These are phyloP conservation scores for Epichloe baconii DNA, from an alignment of 2,329 filamentous ascomycete genomes.

Conservation along the genomic window DNA sequence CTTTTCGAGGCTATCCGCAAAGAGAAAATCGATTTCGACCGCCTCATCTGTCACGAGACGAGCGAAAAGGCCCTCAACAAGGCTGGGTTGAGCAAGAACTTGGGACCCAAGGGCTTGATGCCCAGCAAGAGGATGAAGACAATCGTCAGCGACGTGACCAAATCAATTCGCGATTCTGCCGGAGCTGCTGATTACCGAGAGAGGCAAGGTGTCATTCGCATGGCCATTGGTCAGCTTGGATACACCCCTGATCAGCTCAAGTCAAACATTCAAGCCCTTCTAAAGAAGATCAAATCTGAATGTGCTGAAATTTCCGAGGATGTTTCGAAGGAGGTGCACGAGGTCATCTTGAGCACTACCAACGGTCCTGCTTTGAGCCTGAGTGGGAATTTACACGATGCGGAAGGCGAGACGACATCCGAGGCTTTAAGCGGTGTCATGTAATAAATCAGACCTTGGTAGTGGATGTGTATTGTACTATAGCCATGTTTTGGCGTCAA, in stretches of 20 bases:
- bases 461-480: slow-evolving; percentile 22
- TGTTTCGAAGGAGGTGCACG: slow-evolving; percentile 33
- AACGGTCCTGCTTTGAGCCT: slow-evolving; percentile 77
- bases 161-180: slow-evolving; percentile 67
- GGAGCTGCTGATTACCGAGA: slow-evolving; percentile 83
- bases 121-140: slow-evolving; percentile 79
- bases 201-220: slow-evolving; percentile 65
- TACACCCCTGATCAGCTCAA: slow-evolving; percentile 80
- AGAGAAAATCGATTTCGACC: slow-evolving; percentile 75
- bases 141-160: slow-evolving; percentile 66
- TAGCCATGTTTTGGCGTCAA: slow-evolving; percentile 20
- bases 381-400: slow-evolving; percentile 61
- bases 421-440: slow-evolving; percentile 40
- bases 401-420: slow-evolving; percentile 41
- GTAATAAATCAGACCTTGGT: slow-evolving; percentile 21
- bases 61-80: slow-evolving; percentile 69
- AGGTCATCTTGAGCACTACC: slow-evolving; percentile 74
- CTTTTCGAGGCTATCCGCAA: slow-evolving; percentile 66
- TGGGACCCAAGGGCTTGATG: slow-evolving; percentile 89
- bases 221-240: slow-evolving; percentile 82
- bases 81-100: slow-evolving; percentile 62
- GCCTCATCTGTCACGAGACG: slow-evolving; percentile 72
- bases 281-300: slow-evolving; percentile 67
- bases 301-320: slow-evolving; percentile 53
- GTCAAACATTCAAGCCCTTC: slow-evolving; percentile 67